Conservation (phyloP, 2,329 filamentous ascomycete genomes). For the Sporothrix pseudoabietina region DNA sequence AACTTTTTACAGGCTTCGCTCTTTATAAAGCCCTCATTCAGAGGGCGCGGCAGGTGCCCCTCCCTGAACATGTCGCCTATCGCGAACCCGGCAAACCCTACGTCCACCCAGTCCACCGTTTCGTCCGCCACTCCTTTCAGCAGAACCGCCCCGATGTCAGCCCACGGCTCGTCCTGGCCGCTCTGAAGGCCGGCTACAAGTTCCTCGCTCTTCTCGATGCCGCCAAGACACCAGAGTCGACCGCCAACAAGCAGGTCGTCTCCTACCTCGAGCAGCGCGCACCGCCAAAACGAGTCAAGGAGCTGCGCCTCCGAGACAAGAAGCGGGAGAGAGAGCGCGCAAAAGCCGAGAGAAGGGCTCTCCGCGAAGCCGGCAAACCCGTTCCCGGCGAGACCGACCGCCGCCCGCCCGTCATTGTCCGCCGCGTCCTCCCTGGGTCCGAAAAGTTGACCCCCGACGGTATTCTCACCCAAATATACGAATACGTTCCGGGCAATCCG, state of each 20-base stretch:
- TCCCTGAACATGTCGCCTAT: constrained; percentile 52
- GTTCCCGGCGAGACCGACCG: constrained; percentile 33
- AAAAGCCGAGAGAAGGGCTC: background rate
- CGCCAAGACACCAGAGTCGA: constrained; percentile 44
- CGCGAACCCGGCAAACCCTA: constrained; percentile 35
- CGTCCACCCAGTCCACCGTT: constrained; percentile 54
- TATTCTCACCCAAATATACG: constrained; percentile 31
- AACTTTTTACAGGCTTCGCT: constrained; percentile 57
- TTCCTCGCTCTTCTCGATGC: constrained; percentile 43
- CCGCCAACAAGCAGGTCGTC: constrained; percentile 48
- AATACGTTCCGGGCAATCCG: constrained; percentile 52
- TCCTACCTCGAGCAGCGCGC: constrained; percentile 45
- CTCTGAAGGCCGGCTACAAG: constrained; percentile 67
- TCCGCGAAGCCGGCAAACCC: background rate
- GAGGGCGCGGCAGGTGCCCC: constrained; percentile 55
- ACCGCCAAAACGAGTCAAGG: constrained; percentile 28
- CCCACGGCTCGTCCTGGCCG: constrained; percentile 60
- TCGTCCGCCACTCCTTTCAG: constrained; percentile 64
- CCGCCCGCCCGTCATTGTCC: constrained; percentile 41
- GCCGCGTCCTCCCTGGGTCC: constrained; percentile 34
- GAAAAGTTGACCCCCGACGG: constrained; percentile 29
- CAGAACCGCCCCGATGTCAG: constrained; percentile 62
- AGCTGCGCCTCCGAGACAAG: background rate
- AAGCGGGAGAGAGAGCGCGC: constrained; percentile 1
- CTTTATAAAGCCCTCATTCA: constrained; percentile 71